These are phyloP conservation scores for Daldinia bambusicola DNA, from an alignment of 495 filamentous ascomycete genomes.

Conservation along the genomic window DNA sequence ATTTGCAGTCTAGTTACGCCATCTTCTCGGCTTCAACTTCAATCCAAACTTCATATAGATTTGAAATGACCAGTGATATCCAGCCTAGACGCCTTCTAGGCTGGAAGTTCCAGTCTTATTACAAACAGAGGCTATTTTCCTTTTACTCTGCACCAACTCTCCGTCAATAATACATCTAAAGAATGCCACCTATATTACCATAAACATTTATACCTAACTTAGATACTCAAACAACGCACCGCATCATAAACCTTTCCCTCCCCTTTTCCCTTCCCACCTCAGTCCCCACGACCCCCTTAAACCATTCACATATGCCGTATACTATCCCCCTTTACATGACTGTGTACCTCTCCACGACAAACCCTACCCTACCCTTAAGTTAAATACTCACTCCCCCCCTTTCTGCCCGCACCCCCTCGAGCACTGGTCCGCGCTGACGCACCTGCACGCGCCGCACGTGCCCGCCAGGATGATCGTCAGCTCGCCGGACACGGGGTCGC, in stretches of 20 bases:
- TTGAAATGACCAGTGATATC: too few species aligned
- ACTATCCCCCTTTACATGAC: background rate
- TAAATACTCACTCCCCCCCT: background rate
- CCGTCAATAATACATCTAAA: background rate
- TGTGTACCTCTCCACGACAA: background rate
- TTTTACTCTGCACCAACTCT: background rate
- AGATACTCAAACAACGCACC: background rate
- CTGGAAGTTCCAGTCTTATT: too few species aligned
- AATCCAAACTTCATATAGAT: too few species aligned
- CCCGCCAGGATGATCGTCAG: constrained; percentile 43
- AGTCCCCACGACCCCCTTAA: background rate
- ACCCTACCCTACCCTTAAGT: too few species aligned
- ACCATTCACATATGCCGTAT: too few species aligned
- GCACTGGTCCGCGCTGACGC: constrained; percentile 34
- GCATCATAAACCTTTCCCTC: background rate
- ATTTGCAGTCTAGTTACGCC: too few species aligned
- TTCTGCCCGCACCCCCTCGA: constrained; percentile 34
- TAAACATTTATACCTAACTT: too few species aligned
- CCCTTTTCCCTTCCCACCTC: background rate
- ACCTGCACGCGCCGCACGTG: constrained; percentile 37
- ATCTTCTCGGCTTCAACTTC: too few species aligned
- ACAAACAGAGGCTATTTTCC: background rate
- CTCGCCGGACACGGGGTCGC: constrained; percentile 42
- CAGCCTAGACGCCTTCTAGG: too few species aligned
- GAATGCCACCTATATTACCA: too few species aligned